Percentiles rank a stretch among this genome's conserved stretches.
These are phyloP conservation scores for Inosperma sp. DNA, from an alignment of 768 basidiomycete genomes.

Conservation along the genomic window DNA sequence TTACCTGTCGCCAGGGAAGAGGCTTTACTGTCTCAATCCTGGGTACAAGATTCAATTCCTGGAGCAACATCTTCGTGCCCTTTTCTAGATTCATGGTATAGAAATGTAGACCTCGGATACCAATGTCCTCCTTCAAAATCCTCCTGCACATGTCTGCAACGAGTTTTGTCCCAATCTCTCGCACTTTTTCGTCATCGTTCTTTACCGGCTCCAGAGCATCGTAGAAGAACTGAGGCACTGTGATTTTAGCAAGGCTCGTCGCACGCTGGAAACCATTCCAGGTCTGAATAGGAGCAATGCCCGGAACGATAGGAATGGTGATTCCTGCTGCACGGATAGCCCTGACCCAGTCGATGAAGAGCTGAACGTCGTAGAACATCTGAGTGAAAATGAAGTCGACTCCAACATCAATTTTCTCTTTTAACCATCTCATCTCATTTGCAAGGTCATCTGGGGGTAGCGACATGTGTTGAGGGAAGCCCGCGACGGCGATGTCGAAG, in stretches of 20 bases:
- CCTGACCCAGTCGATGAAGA: slow-evolving; percentile 91
- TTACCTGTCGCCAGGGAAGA: slow-evolving; percentile 92
- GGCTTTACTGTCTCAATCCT: slow-evolving; percentile 90
- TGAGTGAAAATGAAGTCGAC: slow-evolving; percentile 95
- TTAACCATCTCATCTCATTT: slow-evolving; percentile 79
- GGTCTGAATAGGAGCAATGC: slow-evolving; percentile 93
- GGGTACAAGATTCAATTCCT: slow-evolving; percentile 86
- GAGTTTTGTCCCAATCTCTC: slow-evolving; percentile 88
- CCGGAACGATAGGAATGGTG: slow-evolving; percentile 85
- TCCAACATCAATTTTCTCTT: slow-evolving; percentile 88
- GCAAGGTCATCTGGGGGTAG: slow-evolving; percentile 70
- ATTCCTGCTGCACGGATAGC: slow-evolving; percentile 80
- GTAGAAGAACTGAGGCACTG: slow-evolving; percentile 70
- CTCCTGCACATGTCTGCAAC: slow-evolving; percentile 91
- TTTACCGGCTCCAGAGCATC: slow-evolving; percentile 82
- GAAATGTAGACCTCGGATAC: slow-evolving; percentile 87
- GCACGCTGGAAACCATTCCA: slow-evolving; percentile 93
- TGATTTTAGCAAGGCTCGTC: slow-evolving; percentile 70
- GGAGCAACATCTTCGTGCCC: slow-evolving; percentile 90
- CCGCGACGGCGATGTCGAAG: slow-evolving; percentile 92
- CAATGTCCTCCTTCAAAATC: slow-evolving; percentile 75
- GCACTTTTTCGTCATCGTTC: slow-evolving; percentile 89
- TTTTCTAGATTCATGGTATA: slow-evolving; percentile 98
- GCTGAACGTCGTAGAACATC: slow-evolving; percentile 92
- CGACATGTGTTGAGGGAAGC: slow-evolving; percentile 80